Conservation (phyloP, 192 early-diverging fungal species). For the Dissophora ornata region DNA sequence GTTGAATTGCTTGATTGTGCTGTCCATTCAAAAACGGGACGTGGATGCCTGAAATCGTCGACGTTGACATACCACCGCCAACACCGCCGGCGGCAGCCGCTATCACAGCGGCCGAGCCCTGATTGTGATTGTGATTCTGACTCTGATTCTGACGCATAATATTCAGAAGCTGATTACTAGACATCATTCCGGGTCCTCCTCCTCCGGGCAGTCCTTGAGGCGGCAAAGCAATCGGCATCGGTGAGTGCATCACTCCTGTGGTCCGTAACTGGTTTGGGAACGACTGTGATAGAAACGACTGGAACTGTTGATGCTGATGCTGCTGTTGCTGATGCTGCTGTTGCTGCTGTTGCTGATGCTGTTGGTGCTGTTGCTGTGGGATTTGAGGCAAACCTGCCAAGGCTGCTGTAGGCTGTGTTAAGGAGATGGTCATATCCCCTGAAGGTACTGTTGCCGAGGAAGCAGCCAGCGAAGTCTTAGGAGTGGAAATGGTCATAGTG, state of each 20-base stretch:
- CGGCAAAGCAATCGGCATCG: constrained; percentile 30
- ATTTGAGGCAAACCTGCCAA: not conserved
- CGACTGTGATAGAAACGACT: constrained; percentile 6
- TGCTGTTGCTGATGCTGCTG: not conserved
- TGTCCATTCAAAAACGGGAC: constrained; percentile 24
- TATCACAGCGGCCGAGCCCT: too few relatives aligned
- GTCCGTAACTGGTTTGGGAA: constrained; percentile 20
- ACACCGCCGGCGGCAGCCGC: constrained; percentile 1
- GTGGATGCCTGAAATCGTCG: constrained; percentile 34
- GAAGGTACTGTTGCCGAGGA: not conserved
- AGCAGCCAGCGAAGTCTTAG: not conserved
- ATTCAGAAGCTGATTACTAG: constrained; percentile 25
- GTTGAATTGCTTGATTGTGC: too few relatives aligned
- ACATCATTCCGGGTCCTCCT: not conserved
- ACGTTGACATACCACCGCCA: not conserved
- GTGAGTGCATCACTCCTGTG: constrained; percentile 3
- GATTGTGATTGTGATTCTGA: too few relatives aligned
- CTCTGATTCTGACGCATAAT: constrained; percentile 21
- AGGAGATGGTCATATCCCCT: not conserved
- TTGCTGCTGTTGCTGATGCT: not conserved
- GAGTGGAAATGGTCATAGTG: not conserved
- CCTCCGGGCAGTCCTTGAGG: constrained; percentile 16
- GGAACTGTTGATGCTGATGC: constrained; percentile 24
- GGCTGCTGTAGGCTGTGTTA: not conserved
- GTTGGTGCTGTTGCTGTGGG: constrained; percentile 5